A percentile compares a stretch with the other conserved stretches of the same genome.
phyloP scores from a whole-genome alignment of 768 basidiomycete genomes.

The Mycena filopes region DNA sequence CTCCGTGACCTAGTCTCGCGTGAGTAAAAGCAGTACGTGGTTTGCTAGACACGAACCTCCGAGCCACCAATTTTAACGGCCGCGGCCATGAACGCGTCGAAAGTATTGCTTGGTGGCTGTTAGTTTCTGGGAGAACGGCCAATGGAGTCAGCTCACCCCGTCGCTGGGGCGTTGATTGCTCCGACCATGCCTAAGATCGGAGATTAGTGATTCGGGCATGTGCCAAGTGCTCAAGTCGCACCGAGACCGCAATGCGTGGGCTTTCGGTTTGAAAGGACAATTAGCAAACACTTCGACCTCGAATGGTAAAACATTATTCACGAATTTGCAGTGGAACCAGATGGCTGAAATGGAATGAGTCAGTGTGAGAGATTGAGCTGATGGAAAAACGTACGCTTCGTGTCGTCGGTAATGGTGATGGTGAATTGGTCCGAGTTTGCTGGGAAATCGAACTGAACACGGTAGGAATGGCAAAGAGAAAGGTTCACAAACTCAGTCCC shows the following conservation, averaged over 20 bases:
- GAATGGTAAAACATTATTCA: conserved; percentile 11
- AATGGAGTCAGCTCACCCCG: conserved; percentile 35
- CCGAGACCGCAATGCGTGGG: conserved; percentile 60
- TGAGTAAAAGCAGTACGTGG: too few relatives aligned
- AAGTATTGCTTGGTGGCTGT: conserved; percentile 45
- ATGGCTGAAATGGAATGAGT: conserved; percentile 50
- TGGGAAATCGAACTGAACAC: conserved; percentile 2
- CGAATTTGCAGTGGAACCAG: conserved; percentile 67
- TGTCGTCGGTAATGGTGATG: conserved; percentile 59
- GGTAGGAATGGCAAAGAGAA: not conserved
- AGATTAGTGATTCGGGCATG: not conserved
- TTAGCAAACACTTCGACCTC: not conserved
- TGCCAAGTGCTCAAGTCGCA: conserved; percentile 47
- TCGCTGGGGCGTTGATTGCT: conserved; percentile 57
- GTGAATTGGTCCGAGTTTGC: conserved; percentile 50
- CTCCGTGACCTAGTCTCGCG: conserved; percentile 29
- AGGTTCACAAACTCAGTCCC: conserved; percentile 46
- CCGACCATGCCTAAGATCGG: conserved; percentile 15
- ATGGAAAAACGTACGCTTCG: conserved; percentile 49
- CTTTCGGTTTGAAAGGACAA: conserved; percentile 17
- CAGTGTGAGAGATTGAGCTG: not conserved
- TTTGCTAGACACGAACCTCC: conserved; percentile 35
- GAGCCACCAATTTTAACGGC: conserved; percentile 49
- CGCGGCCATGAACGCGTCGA: conserved; percentile 50
- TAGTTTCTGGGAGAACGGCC: too few relatives aligned